Evolutionary conservation across 192 early-diverging fungal genomes (phyloP).

Genomic region (Oehlia diaphana): DNA sequence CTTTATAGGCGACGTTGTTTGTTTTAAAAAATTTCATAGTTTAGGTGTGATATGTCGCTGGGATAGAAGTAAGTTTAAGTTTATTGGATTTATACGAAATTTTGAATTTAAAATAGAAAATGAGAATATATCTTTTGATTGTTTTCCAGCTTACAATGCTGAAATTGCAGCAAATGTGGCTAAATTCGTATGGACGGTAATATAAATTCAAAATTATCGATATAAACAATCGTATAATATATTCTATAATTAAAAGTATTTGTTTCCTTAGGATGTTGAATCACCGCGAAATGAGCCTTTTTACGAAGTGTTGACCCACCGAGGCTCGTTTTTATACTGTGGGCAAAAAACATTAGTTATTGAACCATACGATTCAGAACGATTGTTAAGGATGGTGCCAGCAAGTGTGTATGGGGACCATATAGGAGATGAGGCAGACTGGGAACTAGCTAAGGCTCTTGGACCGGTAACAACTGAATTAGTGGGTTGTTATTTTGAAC

Average conservation of each 20-base stretch:
- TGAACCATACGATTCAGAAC: slow-evolving; percentile 17
- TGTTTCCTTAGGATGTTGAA: slow-evolving; percentile 6
- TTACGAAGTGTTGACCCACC: slow-evolving; percentile 23
- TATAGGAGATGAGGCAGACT: slow-evolving; percentile 19
- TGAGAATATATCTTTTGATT: slow-evolving; percentile 2
- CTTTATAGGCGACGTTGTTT: slow-evolving; percentile 23
- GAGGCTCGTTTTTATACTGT: slow-evolving; percentile 27
- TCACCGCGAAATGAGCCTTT: slow-evolving; percentile 17
- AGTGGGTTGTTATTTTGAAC: slow-evolving; percentile 27
- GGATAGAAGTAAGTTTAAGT: slow-evolving; percentile 16
- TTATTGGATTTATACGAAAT: background rate
- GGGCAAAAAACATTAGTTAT: slow-evolving; percentile 12
- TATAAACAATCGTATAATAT: background rate
- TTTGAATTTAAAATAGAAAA: background rate
- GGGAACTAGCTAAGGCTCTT: slow-evolving; percentile 27
- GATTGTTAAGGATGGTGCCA: slow-evolving; percentile 22
- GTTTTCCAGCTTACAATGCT: slow-evolving; percentile 8
- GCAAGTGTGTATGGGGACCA: slow-evolving; percentile 20
- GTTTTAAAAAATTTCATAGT: slow-evolving; percentile 21
- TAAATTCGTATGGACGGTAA: slow-evolving; percentile 25
- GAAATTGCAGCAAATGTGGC: slow-evolving; percentile 23
- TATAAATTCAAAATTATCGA: background rate
- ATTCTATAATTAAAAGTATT: background rate
- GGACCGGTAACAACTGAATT: slow-evolving; percentile 28
- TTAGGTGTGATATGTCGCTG: slow-evolving; percentile 27